Percentiles rank a stretch among this genome's conserved stretches.
Evolutionary conservation across 2,329 filamentous ascomycete genomes (phyloP).

Genomic region (Metarhizium brunneum): DNA sequence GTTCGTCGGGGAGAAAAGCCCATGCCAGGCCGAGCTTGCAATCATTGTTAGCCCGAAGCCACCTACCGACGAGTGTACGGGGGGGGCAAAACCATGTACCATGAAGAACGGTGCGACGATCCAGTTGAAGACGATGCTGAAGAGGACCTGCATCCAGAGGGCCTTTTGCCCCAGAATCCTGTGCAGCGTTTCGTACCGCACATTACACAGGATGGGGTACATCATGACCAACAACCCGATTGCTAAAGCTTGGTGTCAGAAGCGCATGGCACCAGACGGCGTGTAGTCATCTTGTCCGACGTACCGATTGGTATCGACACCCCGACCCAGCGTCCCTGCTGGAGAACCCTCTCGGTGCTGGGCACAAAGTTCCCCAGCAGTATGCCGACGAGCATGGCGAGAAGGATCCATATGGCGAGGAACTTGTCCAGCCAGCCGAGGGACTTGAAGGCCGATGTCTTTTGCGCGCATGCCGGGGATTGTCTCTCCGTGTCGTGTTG

Average conservation of each 20-base stretch:
- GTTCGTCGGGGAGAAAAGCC: conserved; percentile 54
- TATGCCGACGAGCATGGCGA: conserved; percentile 70
- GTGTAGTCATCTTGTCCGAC: neutral
- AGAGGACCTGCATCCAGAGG: conserved; percentile 71
- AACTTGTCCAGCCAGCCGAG: conserved; percentile 54
- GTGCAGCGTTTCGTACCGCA: conserved; percentile 68
- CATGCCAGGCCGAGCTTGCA: conserved; percentile 54
- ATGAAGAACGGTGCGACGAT: conserved; percentile 74
- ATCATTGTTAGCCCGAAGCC: neutral
- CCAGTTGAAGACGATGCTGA: conserved; percentile 76
- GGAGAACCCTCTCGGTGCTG: conserved; percentile 48
- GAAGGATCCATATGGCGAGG: conserved; percentile 64
- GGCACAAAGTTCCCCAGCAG: conserved; percentile 68
- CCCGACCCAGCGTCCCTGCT: conserved; percentile 42
- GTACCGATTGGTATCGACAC: conserved; percentile 1
- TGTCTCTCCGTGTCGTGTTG: neutral
- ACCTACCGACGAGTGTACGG: neutral
- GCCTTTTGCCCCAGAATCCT: conserved; percentile 48
- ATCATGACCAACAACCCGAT: conserved; percentile 83
- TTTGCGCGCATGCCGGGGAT: neutral
- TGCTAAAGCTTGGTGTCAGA: conserved; percentile 35
- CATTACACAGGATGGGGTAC: conserved; percentile 87
- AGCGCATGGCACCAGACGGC: too few species aligned
- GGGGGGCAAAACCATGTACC: conserved; percentile 34
- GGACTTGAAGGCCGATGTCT: conserved; percentile 37